Evolutionary conservation across 306 rosid genomes (phyloP).

Genomic region (Begonia fuchsioides): DNA sequence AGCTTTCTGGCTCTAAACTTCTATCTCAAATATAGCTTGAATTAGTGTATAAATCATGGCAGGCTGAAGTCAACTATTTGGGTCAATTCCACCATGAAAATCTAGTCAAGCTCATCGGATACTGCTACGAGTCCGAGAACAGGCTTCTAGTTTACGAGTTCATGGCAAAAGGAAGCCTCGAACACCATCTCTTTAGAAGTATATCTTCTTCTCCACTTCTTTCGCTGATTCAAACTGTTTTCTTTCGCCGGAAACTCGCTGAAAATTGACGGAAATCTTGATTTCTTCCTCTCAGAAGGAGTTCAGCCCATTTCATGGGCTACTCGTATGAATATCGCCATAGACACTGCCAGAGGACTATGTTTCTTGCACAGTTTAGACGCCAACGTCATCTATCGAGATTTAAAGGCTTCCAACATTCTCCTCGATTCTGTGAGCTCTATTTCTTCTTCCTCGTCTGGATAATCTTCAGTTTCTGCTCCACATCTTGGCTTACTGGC

Average conservation of each 20-base stretch:
- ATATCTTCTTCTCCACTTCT: constrained; percentile 14
- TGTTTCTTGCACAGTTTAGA: constrained; percentile 60
- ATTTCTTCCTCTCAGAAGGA: constrained; percentile 42
- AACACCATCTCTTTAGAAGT: constrained; percentile 84
- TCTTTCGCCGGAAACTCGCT: not conserved
- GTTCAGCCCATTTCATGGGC: constrained; percentile 73
- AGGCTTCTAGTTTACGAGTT: constrained; percentile 90
- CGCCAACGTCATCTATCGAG: constrained; percentile 78
- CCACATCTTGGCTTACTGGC: not conserved
- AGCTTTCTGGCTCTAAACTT: too few species aligned
- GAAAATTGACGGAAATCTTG: not conserved
- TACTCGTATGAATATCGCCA: constrained; percentile 51
- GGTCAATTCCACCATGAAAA: constrained; percentile 81
- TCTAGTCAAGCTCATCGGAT: constrained; percentile 83
- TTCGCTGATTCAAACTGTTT: not conserved
- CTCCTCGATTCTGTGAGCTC: constrained; percentile 68
- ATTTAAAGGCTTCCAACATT: constrained; percentile 84
- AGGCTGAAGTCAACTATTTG: constrained; percentile 93
- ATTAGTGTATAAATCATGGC: constrained; percentile 6
- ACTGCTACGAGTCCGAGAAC: constrained; percentile 57
- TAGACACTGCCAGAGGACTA: constrained; percentile 62
- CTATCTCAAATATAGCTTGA: too few species aligned
- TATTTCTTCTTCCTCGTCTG: not conserved
- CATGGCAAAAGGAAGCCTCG: constrained; percentile 85
- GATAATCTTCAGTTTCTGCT: constrained; percentile 2